Evolutionary conservation across 2,329 filamentous ascomycete genomes (phyloP).

Genomic region (Polytolypa hystricis): DNA sequence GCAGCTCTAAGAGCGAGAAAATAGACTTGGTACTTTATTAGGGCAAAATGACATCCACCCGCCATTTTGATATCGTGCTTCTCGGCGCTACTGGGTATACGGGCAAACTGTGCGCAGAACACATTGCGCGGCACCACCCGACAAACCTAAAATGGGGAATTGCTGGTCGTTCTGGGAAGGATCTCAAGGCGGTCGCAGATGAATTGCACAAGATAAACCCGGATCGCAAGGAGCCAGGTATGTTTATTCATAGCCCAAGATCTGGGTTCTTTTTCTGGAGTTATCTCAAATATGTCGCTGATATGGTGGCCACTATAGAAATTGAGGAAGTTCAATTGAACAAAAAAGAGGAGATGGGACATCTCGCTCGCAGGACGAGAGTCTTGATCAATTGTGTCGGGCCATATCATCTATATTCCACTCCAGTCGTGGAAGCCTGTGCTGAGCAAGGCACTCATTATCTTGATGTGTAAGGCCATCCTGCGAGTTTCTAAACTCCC

Average conservation of each 20-base stretch:
- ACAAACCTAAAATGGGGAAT: constrained; percentile 79
- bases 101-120: constrained; percentile 62
- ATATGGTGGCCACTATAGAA: no score
- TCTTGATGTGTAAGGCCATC: constrained; percentile 42
- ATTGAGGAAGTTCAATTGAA: constrained; percentile 39
- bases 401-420: constrained; percentile 54
- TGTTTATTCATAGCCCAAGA: constrained; percentile 14
- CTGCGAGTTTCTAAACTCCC: no score
- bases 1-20: not conserved
- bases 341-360: constrained; percentile 38
- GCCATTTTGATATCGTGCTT: constrained; percentile 54
- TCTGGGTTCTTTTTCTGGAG: not conserved
- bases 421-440: constrained; percentile 53
- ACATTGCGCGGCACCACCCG: constrained; percentile 59
- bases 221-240: constrained; percentile 61
- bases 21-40: no score
- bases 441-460: constrained; percentile 56
- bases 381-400: constrained; percentile 52
- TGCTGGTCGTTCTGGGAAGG: constrained; percentile 66
- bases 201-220: constrained; percentile 56
- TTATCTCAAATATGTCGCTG: not conserved
- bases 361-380: constrained; percentile 44
- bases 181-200: constrained; percentile 58
- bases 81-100: constrained; percentile 73
- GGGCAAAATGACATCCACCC: constrained; percentile 16